Base-by-base conservation (phyloP, 441 rosid genomes). In the Kokia cookei region DNA sequence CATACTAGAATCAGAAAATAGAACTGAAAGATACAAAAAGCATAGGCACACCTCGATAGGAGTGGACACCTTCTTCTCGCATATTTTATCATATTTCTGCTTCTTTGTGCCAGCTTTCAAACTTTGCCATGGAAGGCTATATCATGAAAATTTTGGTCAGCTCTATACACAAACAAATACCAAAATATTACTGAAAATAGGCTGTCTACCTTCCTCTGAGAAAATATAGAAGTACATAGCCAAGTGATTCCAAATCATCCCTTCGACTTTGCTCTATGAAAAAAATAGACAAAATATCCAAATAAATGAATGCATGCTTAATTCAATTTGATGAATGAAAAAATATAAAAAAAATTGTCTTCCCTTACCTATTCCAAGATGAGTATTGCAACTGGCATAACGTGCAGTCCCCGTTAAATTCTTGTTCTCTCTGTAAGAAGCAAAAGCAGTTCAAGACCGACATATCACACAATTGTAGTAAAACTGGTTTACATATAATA, bases 71-170 rank as follows among this genome's bases (percentile, higher is more conserved):
- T 95, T 95, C 89, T 95, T 93, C 87, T 91, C 93, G 77, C 98
- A 89, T 75, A 93, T 93, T 86, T 93, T 87, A 77, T 94, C 99
- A 78, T 94, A 94, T 73, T 94, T 93, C 84, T 89, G 91, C 85
- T 93, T 94, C 84, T 94, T 94, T 61, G 96, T 92, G 65, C 88
- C 97, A 75, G 94, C 97, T 82, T 91, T 93, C 57, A 94, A 81
- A 73, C 97, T 97, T 85, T 95, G 99, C 99, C 99, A 95, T 73
- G 98, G 99, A 81, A 93, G 97, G 84, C 98, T 95, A 81, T 51
- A 53, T 50, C 77, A 4, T 73, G 75, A 77, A 65, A 43, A 71
- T 12, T 42, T 12, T 12, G 78, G 59, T 82, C 69, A 82, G 80
- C 22, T 27, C 27, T 8, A 74, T 48, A 54, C 26, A 37, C 29